Percentiles rank a stretch among this genome's conserved stretches.
Conservation (phyloP, 2,329 filamentous ascomycete genomes). For the Aureobasidium pullulans region DNA sequence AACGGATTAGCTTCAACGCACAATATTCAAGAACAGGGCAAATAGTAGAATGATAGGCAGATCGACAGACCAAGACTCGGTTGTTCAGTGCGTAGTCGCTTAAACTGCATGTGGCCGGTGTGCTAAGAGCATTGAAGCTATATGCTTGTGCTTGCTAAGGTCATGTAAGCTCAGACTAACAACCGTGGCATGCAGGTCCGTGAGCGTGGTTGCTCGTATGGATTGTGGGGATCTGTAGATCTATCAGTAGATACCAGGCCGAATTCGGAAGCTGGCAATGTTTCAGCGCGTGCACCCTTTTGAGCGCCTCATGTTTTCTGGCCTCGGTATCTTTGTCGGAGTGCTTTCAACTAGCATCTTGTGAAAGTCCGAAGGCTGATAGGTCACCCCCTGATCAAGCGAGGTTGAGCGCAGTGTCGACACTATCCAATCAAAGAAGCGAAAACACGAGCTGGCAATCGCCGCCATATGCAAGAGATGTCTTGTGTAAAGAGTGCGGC, state of each 20-base stretch:
- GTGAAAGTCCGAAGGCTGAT: not conserved
- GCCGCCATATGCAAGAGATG: not conserved
- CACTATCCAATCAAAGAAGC: not conserved
- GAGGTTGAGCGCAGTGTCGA: not conserved
- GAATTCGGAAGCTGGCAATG: not conserved
- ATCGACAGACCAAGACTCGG: slow-evolving; percentile 8
- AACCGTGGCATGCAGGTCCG: slow-evolving; percentile 3
- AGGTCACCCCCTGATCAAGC: not conserved
- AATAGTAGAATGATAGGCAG: slow-evolving; percentile 1
- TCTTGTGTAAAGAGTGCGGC: not conserved
- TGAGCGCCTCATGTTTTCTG: not conserved
- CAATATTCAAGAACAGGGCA: not conserved
- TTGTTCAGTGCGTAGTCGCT: slow-evolving; percentile 3
- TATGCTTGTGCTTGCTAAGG: slow-evolving; percentile 4
- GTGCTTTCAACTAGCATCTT: not conserved
- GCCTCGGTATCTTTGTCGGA: slow-evolving; percentile 8
- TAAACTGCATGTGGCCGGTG: not conserved
- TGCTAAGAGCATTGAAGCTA: not conserved
- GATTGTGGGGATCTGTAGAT: slow-evolving; percentile 11
- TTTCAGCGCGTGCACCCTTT: slow-evolving; percentile 3
- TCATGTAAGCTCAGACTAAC: not conserved
- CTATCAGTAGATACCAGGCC: slow-evolving; percentile 2
- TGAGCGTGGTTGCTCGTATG: not conserved
- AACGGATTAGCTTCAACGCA: slow-evolving; percentile 7
- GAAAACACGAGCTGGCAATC: not conserved